phyloP scores from a whole-genome alignment of 2,329 filamentous ascomycete genomes.

The Metarhizium rileyi region DNA sequence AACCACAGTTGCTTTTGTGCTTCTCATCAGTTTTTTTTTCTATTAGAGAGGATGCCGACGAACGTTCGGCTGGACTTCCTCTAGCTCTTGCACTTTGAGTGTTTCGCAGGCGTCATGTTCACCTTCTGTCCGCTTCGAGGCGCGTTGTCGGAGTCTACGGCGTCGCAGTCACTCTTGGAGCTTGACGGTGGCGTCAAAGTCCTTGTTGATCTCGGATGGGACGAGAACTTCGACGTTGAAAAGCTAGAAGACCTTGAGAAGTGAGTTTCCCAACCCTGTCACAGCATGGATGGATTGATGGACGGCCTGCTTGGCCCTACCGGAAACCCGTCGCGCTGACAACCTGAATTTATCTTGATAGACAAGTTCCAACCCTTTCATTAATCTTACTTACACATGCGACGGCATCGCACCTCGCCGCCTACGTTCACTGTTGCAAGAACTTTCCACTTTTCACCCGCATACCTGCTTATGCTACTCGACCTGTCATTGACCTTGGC shows the following conservation, averaged over 20 bases:
- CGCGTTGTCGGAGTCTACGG: constrained; percentile 75
- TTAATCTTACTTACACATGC: constrained; percentile 92
- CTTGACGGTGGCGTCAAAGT: constrained; percentile 96
- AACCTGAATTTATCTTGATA: constrained; percentile 23
- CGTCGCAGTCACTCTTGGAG: constrained; percentile 91
- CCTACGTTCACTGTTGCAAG: constrained; percentile 95
- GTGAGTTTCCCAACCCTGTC: constrained; percentile 35
- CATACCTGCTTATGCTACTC: constrained; percentile 90
- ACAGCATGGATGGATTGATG: background rate
- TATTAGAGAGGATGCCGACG: background rate
- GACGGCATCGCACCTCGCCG: constrained; percentile 82
- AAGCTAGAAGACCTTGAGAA: constrained; percentile 85
- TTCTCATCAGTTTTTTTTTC: no score
- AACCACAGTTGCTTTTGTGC: no score
- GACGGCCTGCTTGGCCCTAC: background rate
- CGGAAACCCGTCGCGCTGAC: constrained; percentile 9
- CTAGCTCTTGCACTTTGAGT: background rate
- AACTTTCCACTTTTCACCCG: constrained; percentile 85
- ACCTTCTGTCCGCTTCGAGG: constrained; percentile 89
- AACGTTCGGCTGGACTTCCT: background rate
- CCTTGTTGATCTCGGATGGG: constrained; percentile 91
- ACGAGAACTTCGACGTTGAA: constrained; percentile 75
- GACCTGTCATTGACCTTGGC: constrained; percentile 85
- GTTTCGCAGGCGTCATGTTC: constrained; percentile 59
- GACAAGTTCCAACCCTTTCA: constrained; percentile 84